Percentiles rank a stretch among this genome's conserved stretches.
These are phyloP conservation scores for Leucocoprinus sp. DNA, from an alignment of 768 basidiomycete species.

Conservation along the genomic window DNA sequence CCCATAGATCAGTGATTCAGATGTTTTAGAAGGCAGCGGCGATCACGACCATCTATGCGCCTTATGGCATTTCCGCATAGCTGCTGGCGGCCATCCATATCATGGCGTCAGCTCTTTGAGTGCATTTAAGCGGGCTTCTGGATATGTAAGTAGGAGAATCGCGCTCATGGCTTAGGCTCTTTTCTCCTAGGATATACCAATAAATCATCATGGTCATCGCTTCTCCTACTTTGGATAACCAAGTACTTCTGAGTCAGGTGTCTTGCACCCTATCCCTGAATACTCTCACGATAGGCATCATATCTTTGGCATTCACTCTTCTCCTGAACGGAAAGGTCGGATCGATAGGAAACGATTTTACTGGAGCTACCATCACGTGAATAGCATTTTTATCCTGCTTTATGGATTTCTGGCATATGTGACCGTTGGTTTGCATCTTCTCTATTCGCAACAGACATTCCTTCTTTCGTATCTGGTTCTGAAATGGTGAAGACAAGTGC, in stretches of 20 bases:
- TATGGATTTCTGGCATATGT: too few species aligned
- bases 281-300: too few species aligned
- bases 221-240: too few species aligned
- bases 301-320: not conserved
- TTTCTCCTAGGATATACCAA: too few species aligned
- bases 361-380: not conserved
- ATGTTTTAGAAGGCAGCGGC: not conserved
- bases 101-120: not conserved
- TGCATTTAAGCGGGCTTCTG: not conserved
- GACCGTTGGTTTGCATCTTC: too few species aligned
- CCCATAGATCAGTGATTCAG: not conserved
- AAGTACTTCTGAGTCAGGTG: too few species aligned
- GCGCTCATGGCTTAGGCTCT: too few species aligned
- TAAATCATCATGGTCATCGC: too few species aligned
- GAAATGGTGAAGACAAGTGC: too few species aligned
- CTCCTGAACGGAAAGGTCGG: not conserved
- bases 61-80: conserved; percentile 5
- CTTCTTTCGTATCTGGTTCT: too few species aligned
- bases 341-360: not conserved
- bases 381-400: not conserved
- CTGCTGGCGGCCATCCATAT: not conserved
- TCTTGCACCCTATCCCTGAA: too few species aligned
- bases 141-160: not conserved
- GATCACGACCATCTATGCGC: not conserved
- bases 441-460: too few species aligned